Conservation (phyloP, 192 early-diverging fungal genomes). For the Coemansia furcata region DNA sequence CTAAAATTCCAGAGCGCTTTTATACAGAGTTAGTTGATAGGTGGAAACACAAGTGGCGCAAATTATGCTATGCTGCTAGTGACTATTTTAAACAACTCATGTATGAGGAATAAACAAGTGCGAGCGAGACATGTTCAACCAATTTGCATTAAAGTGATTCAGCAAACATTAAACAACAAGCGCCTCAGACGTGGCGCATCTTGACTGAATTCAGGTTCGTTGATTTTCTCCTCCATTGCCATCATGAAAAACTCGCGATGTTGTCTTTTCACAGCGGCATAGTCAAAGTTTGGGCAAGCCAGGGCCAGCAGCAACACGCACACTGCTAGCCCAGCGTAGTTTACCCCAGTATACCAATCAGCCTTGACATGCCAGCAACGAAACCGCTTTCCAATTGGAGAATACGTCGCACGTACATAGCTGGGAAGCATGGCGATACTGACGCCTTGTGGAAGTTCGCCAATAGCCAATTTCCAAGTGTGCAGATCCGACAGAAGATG, state of each 20-base stretch:
- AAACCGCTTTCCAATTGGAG: background rate
- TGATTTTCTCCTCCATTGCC: background rate
- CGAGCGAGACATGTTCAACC: no score
- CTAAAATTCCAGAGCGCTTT: no score
- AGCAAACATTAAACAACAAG: background rate
- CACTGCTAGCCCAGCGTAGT: background rate
- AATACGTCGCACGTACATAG: background rate
- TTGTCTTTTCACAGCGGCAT: background rate
- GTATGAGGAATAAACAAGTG: no score
- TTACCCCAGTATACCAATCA: background rate
- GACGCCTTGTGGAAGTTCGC: background rate
- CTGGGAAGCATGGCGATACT: background rate
- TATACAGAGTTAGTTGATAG: no score
- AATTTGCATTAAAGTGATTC: no score
- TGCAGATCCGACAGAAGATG: background rate
- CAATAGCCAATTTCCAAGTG: background rate
- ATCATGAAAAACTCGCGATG: background rate
- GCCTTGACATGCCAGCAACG: background rate
- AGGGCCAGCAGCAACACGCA: background rate
- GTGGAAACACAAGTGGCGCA: no score
- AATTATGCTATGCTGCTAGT: no score
- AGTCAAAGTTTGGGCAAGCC: background rate
- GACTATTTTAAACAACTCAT: no score
- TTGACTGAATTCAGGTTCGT: background rate
- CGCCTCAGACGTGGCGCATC: background rate